Evolutionary conservation across 2,329 filamentous ascomycete genomes (phyloP).

Genomic region (Pseudocercospora macadamiae): DNA sequence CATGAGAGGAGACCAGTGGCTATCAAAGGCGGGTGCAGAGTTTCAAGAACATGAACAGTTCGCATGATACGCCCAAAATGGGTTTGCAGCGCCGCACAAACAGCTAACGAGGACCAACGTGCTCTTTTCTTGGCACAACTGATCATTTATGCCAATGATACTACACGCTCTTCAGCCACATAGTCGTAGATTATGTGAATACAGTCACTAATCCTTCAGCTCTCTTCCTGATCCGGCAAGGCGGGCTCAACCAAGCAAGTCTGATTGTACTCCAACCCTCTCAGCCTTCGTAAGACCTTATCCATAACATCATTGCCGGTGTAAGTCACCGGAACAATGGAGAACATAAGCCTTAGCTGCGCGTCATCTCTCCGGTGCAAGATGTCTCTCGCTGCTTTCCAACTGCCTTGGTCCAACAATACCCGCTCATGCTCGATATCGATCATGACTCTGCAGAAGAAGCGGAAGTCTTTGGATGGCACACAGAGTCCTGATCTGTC

Average conservation of each 20-base stretch:
- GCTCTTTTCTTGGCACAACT: too few relatives aligned
- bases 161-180: too few relatives aligned
- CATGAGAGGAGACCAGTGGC: too few relatives aligned
- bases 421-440: slow-evolving; percentile 3
- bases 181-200: too few relatives aligned
- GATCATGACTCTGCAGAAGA: slow-evolving; percentile 13
- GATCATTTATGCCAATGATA: too few relatives aligned
- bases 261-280: not conserved
- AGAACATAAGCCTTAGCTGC: slow-evolving; percentile 15
- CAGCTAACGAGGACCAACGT: too few relatives aligned
- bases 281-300: not conserved
- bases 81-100: too few relatives aligned
- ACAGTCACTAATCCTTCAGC: too few relatives aligned
- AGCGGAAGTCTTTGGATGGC: not conserved
- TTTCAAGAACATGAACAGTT: too few relatives aligned
- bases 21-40: too few relatives aligned
- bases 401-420: slow-evolving; percentile 19
- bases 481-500: not conserved
- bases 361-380: slow-evolving; percentile 11
- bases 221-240: slow-evolving; percentile 2
- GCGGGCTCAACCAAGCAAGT: slow-evolving; percentile 12
- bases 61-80: too few relatives aligned
- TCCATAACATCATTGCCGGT: not conserved
- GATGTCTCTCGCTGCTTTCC: slow-evolving; percentile 18
- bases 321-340: slow-evolving; percentile 9